Conservation (phyloP, 2,329 filamentous ascomycete genomes). For the Fusarium praegraminearum region DNA sequence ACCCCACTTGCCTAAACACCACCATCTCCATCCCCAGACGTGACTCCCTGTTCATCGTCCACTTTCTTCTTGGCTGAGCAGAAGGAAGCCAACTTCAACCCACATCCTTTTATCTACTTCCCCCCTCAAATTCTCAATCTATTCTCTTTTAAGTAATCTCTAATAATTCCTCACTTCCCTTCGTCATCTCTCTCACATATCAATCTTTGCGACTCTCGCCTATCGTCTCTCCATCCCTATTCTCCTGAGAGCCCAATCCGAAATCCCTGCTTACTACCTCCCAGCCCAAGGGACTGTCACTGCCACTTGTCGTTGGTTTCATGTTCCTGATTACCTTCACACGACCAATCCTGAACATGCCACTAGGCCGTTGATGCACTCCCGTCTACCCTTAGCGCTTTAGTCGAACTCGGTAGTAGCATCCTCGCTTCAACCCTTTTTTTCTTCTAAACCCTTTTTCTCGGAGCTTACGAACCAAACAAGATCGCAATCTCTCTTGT, state of each 20-base stretch:
- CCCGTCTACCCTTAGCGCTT: constrained; percentile 36
- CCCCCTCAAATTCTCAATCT: background rate
- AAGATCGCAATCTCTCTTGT: constrained; percentile 28
- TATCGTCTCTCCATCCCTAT: background rate
- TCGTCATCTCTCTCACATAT: background rate
- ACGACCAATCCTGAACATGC: constrained; percentile 35
- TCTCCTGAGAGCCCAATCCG: constrained; percentile 2
- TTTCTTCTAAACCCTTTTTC: constrained; percentile 11
- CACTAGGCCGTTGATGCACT: constrained; percentile 37
- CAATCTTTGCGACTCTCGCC: background rate
- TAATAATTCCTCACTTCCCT: constrained; percentile 3
- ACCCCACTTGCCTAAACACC: constrained; percentile 39
- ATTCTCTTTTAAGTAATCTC: constrained; percentile 6
- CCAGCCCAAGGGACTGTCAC: constrained; percentile 2
- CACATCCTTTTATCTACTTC: background rate
- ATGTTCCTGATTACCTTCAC: constrained; percentile 37
- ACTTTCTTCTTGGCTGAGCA: constrained; percentile 22
- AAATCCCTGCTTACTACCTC: constrained; percentile 6
- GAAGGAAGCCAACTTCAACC: constrained; percentile 1
- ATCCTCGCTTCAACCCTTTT: background rate
- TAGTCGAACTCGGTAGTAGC: background rate
- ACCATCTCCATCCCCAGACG: constrained; percentile 28
- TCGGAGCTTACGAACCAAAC: constrained; percentile 4
- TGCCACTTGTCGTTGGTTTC: constrained; percentile 23
- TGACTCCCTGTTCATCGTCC: constrained; percentile 26